Evolutionary conservation across 208 protist genomes (phyloP).

Genomic region (Crithidia brevicula): DNA sequence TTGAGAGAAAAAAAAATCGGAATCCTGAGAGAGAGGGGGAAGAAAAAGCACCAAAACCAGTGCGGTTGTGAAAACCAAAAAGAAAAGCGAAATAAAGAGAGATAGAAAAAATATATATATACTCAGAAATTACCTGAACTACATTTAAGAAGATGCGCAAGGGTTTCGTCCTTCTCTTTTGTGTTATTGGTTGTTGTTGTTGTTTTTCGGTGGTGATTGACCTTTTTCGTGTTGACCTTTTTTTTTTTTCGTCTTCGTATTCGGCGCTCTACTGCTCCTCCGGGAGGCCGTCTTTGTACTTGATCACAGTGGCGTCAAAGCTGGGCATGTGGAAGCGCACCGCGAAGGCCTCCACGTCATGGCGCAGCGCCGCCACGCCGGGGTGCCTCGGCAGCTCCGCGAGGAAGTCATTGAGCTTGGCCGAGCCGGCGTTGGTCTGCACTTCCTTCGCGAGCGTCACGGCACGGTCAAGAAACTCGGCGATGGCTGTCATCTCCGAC

Average conservation of each 20-base stretch:
- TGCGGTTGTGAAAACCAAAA: no score
- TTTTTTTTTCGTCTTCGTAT: neutral
- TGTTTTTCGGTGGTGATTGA: no score
- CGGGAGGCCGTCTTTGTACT: slow-evolving; percentile 77
- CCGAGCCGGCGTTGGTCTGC: slow-evolving; percentile 44
- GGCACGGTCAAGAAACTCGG: slow-evolving; percentile 89
- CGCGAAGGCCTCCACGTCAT: slow-evolving; percentile 89
- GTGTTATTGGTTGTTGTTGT: no score
- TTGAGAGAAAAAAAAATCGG: no score
- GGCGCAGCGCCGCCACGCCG: slow-evolving; percentile 57
- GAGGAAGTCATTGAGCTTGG: slow-evolving; percentile 84
- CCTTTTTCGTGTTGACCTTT: neutral
- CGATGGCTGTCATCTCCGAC: slow-evolving; percentile 91
- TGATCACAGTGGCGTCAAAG: slow-evolving; percentile 69
- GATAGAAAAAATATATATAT: slow-evolving; percentile 16
- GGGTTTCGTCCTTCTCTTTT: no score
- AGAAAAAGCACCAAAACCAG: neutral
- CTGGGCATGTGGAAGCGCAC: slow-evolving; percentile 86
- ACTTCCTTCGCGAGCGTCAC: slow-evolving; percentile 85
- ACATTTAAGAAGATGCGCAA: no score
- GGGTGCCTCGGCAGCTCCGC: slow-evolving; percentile 43
- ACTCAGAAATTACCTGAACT: no score
- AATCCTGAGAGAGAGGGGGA: neutral
- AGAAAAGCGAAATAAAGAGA: no score
- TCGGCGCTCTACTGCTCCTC: neutral